A percentile compares a stretch with the other conserved stretches of the same genome.
Conservation (phyloP, 805 yeast genomes). For the Metschnikowia lunata region DNA sequence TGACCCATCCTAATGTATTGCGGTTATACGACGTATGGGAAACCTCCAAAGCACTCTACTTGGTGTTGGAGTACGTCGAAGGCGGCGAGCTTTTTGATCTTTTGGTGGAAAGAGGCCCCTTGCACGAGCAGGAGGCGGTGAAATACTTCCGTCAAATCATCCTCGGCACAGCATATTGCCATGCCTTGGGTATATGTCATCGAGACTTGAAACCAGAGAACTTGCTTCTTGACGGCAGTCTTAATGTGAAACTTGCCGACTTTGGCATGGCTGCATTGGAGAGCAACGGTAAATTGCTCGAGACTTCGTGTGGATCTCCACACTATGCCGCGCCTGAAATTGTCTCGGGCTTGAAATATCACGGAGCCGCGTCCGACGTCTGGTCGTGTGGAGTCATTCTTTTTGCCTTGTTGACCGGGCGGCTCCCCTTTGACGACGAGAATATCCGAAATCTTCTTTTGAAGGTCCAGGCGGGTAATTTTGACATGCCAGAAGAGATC, state of each 20-base stretch:
- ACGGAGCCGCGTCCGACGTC: conserved; percentile 81
- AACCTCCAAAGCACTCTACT: conserved; percentile 79
- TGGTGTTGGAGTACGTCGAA: conserved; percentile 78
- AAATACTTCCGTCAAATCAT: conserved; percentile 74
- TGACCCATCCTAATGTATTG: conserved; percentile 91
- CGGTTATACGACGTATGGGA: conserved; percentile 98
- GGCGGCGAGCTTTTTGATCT: conserved; percentile 85
- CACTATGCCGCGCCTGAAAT: conserved; percentile 89
- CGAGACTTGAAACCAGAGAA: conserved; percentile 83
- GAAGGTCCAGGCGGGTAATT: conserved; percentile 74
- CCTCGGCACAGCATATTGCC: conserved; percentile 76
- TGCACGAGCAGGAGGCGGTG: conserved; percentile 70
- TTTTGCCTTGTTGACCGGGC: conserved; percentile 75
- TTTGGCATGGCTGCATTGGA: conserved; percentile 90
- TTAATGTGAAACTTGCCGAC: conserved; percentile 75
- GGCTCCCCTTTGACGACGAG: conserved; percentile 80
- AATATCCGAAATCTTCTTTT: conserved; percentile 64
- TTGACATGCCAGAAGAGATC: conserved; percentile 64
- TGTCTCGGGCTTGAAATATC: conserved; percentile 71
- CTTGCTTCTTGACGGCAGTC: conserved; percentile 59
- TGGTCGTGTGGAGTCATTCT: conserved; percentile 87
- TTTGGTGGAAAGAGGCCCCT: conserved; percentile 64
- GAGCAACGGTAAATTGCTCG: conserved; percentile 61
- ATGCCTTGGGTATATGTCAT: conserved; percentile 74
- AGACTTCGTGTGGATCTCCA: conserved; percentile 84